Evolutionary conservation across 2,329 filamentous ascomycete species (phyloP), one percentile per base, ranked within the genome.

Genomic region (Colletotrichum sublineola): DNA sequence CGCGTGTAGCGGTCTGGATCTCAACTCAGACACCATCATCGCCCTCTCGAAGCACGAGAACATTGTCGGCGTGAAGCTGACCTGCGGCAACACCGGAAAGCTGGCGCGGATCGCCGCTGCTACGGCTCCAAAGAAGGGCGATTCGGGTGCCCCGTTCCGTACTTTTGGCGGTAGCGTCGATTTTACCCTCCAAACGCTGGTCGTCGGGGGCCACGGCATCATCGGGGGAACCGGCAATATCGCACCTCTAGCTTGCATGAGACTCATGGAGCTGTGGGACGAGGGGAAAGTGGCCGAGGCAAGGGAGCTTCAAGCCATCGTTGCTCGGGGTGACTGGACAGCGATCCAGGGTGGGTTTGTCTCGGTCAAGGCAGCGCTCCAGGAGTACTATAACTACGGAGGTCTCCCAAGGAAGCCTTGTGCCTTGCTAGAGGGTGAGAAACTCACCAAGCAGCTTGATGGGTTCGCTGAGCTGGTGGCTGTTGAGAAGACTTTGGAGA

Each of bases 201-300:
- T 92, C 53, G 91, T 90, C 4, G 93, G 92, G 24, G 92, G 91
- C 3, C 89, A 91, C 68, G 93, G 93, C 44, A 88, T 93, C 77
- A 92, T 95, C 73, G 91, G 89, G 15, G 93, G 93, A 12, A 85
- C 92, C 62, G 93, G 88, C 38, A 95, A 95, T 79, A 85, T 95
- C 52, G 87, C 90, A 2, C 93, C 92, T 9, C 88, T 88, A 77
- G 84, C 90, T 4, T 92, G 91, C 79, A 86, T 91, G 33, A 83
- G 88, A 77, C 82, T 93, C 15, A 81, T 90, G 66, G 81, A 89
- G 73, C 83, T 93, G 5, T 93, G 90, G 81, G 84, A 86, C 40
- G 81, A 85, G 33, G 92, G 91, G 31, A 85, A 89, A 71, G 67
- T 79, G 12, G 82, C 86, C 5, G 88, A 93, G 76, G 92, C 92